phyloP scores from a whole-genome alignment of 2,329 filamentous ascomycete species.

The Chrysoporthe cubensis region DNA sequence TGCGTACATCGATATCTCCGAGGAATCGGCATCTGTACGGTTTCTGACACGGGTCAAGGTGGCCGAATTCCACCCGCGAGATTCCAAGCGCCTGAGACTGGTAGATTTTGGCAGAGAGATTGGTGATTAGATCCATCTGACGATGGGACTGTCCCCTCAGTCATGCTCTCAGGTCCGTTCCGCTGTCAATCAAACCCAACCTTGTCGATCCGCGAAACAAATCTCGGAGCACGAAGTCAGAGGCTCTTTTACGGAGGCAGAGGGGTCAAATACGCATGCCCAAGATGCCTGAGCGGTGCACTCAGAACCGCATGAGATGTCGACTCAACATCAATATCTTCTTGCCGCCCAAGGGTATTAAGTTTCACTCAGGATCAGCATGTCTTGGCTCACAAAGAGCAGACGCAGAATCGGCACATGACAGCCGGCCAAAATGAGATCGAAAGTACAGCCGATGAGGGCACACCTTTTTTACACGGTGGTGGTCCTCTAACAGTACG shows the following conservation, averaged over 20 bases:
- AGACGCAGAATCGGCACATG: background rate
- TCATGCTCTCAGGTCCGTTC: background rate
- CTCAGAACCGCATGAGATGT: background rate
- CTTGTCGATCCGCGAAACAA: conserved; percentile 19
- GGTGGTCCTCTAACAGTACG: background rate
- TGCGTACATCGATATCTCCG: conserved; percentile 61
- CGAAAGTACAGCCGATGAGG: background rate
- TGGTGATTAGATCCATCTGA: conserved; percentile 48
- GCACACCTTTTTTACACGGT: background rate
- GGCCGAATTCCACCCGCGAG: conserved; percentile 67
- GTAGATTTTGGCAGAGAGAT: conserved; percentile 68
- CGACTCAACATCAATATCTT: background rate
- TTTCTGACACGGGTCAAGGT: conserved; percentile 69
- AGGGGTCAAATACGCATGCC: conserved; percentile 14
- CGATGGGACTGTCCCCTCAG: background rate
- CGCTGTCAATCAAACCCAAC: conserved; percentile 23
- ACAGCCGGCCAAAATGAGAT: background rate
- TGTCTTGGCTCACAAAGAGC: background rate
- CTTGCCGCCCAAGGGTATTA: background rate
- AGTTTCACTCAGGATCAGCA: background rate
- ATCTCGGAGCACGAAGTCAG: conserved; percentile 16
- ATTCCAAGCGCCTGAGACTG: conserved; percentile 61
- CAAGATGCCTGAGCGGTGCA: background rate
- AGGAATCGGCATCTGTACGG: conserved; percentile 65
- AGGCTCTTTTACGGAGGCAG: conserved; percentile 12